Conservation (phyloP, 768 basidiomycete genomes). For the Boletus pseudopeckii region DNA sequence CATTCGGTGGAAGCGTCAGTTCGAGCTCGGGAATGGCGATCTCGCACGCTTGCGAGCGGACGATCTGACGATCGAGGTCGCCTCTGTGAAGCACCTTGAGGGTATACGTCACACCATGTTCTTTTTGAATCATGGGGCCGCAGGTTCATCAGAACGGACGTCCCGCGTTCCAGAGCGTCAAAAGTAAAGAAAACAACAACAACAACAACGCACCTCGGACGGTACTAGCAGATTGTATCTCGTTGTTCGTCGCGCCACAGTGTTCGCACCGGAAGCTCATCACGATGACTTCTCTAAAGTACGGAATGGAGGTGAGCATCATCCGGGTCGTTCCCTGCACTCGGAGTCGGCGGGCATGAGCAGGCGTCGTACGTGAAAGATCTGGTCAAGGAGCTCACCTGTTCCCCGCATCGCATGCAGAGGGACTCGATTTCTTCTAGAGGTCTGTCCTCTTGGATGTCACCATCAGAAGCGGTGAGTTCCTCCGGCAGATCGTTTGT, state of each 20-base stretch:
- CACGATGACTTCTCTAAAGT: conserved; percentile 90
- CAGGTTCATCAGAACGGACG: neutral
- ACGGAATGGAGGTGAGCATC: conserved; percentile 91
- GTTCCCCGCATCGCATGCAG: conserved; percentile 91
- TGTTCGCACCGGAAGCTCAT: conserved; percentile 97
- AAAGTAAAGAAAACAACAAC: too few relatives aligned
- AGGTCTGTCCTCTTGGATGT: conserved; percentile 43
- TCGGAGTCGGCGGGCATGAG: conserved; percentile 11
- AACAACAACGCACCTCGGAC: conserved; percentile 65
- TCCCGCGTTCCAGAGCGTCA: neutral
- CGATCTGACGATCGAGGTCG: conserved; percentile 91
- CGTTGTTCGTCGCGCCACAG: conserved; percentile 87
- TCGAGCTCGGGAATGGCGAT: conserved; percentile 84
- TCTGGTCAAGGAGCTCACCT: conserved; percentile 50
- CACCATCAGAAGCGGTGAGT: conserved; percentile 25
- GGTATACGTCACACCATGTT: conserved; percentile 81
- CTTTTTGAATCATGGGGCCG: conserved; percentile 37
- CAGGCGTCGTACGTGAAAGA: neutral
- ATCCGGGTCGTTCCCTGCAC: conserved; percentile 82
- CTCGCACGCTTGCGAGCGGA: conserved; percentile 82
- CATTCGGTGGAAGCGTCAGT: conserved; percentile 78
- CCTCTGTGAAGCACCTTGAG: conserved; percentile 65
- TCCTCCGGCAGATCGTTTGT: conserved; percentile 38
- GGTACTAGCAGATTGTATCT: conserved; percentile 85
- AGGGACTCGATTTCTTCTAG: conserved; percentile 86